Conservation (phyloP, 108 stramenopile species). For the Nitzschia sp. region DNA sequence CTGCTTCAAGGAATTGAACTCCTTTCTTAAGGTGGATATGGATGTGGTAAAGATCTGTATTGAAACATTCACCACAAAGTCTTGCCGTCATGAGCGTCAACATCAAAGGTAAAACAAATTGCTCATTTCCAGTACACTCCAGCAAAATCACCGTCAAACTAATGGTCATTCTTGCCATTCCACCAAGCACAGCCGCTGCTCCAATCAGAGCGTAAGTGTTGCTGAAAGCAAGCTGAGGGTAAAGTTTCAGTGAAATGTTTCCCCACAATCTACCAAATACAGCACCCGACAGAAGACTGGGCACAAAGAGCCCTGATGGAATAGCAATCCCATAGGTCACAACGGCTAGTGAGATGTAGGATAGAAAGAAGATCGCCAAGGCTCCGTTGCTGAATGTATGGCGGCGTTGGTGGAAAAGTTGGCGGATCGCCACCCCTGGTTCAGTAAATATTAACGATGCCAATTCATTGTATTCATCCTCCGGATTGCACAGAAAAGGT, state of each 20-base stretch:
- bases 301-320: slow-evolving; percentile 75
- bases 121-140: slow-evolving; percentile 81
- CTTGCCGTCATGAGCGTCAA: slow-evolving; percentile 72
- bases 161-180: slow-evolving; percentile 88
- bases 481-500: slow-evolving; percentile 43
- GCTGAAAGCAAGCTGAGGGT: slow-evolving; percentile 49
- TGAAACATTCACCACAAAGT: slow-evolving; percentile 67
- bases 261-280: slow-evolving; percentile 58
- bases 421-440: slow-evolving; percentile 45
- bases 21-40: slow-evolving; percentile 63
- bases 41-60: slow-evolving; percentile 78
- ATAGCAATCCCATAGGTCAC: slow-evolving; percentile 72
- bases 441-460: slow-evolving; percentile 75
- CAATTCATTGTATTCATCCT: slow-evolving; percentile 75
- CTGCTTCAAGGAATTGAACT: slow-evolving; percentile 54
- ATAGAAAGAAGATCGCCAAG: slow-evolving; percentile 50
- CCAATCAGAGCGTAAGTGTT: slow-evolving; percentile 85
- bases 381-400: slow-evolving; percentile 33
- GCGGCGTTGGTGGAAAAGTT: slow-evolving; percentile 53
- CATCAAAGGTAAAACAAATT: slow-evolving; percentile 82
- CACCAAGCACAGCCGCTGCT: slow-evolving; percentile 75
- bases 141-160: slow-evolving; percentile 80
- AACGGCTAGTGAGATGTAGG: slow-evolving; percentile 50
- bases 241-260: slow-evolving; percentile 27
- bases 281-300: slow-evolving; percentile 54